These are phyloP conservation scores for Lindgomyces ingoldianus DNA, from an alignment of 495 filamentous ascomycete species.

Conservation along the genomic window DNA sequence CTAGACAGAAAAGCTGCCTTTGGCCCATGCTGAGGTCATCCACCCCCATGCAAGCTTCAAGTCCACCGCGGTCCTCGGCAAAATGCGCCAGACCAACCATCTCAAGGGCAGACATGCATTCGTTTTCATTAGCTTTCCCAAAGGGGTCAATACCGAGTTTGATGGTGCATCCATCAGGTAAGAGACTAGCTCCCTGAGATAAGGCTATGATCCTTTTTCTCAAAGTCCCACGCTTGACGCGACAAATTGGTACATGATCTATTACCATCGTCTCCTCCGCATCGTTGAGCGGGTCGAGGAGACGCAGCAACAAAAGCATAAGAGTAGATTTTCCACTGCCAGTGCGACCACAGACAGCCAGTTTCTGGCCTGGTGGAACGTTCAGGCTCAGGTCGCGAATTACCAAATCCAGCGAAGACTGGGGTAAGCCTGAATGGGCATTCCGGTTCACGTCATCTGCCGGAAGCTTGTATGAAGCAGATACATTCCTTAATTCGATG, in stretches of 20 bases:
- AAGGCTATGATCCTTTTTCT: constrained; percentile 65
- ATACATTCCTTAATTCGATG: background rate
- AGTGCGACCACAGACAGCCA: no score
- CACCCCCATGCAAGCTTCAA: constrained; percentile 63
- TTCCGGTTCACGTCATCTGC: no score
- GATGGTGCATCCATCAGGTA: constrained; percentile 79
- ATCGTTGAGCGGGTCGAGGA: no score
- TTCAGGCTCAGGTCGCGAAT: no score
- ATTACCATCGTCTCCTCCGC: no score
- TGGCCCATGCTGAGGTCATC: constrained; percentile 73
- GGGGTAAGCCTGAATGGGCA: no score
- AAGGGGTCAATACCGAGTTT: constrained; percentile 74
- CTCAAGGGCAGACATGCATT: constrained; percentile 71
- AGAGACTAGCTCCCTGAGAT: constrained; percentile 63
- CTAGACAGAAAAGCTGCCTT: constrained; percentile 82
- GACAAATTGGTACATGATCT: no score
- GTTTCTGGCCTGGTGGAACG: no score
- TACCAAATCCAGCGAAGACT: no score
- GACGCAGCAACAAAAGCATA: no score
- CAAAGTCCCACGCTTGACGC: no score
- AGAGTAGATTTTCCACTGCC: no score
- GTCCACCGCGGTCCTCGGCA: constrained; percentile 57
- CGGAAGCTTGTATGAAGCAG: background rate
- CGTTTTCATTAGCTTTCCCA: constrained; percentile 66
- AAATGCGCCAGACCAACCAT: constrained; percentile 71